Conservation (phyloP, 192 early-diverging fungal genomes). For the Coemansia interrupta region DNA sequence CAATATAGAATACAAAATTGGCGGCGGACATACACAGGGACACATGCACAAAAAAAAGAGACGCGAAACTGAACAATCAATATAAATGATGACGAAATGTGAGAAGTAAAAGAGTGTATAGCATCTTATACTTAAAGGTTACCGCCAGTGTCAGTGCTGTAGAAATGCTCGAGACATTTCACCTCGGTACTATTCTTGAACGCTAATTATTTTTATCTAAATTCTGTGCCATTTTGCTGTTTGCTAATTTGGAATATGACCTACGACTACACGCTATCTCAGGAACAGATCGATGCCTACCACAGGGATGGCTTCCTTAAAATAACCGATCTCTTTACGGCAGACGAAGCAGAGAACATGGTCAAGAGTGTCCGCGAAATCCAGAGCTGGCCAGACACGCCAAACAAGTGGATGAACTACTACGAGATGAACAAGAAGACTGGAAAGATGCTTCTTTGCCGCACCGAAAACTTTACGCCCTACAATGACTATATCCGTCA, state of each 20-base stretch:
- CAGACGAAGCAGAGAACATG: constrained; percentile 52
- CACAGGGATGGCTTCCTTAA: constrained; percentile 55
- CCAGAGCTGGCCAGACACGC: constrained; percentile 53
- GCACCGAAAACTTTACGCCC: constrained; percentile 63
- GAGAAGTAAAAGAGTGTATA: not conserved
- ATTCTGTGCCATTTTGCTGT: not conserved
- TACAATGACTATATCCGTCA: constrained; percentile 48
- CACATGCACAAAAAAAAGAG: constrained; percentile 1
- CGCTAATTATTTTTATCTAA: not conserved
- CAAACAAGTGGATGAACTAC: constrained; percentile 65
- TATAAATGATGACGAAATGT: constrained; percentile 9
- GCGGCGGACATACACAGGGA: not conserved
- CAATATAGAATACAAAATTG: no score
- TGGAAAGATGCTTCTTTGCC: constrained; percentile 54
- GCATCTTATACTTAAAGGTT: not conserved
- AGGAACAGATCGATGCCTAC: constrained; percentile 53
- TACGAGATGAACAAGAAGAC: constrained; percentile 56
- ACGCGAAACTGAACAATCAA: not conserved
- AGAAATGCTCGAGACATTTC: no score
- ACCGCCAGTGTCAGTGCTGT: no score
- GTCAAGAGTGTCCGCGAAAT: constrained; percentile 46
- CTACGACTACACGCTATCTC: constrained; percentile 42
- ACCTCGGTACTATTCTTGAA: not conserved
- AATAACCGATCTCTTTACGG: constrained; percentile 55
- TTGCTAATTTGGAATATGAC: constrained; percentile 1